Conservation (phyloP, 2,329 filamentous ascomycete species). For the Penicillium sp. region DNA sequence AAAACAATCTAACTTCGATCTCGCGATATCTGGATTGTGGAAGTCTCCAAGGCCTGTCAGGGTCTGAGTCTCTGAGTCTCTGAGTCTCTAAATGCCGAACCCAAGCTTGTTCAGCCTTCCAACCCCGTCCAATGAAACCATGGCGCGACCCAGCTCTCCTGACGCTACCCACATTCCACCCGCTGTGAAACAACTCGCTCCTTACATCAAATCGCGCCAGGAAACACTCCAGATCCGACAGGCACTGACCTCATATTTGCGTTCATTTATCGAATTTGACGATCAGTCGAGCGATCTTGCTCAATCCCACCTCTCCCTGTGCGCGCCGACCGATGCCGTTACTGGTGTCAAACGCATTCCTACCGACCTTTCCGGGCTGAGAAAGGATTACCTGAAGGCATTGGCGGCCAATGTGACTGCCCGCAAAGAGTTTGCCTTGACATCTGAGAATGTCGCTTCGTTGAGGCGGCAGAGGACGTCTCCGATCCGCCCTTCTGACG, state of each 20-base stretch:
- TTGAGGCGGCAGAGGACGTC: slow-evolving; percentile 28
- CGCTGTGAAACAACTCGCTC: slow-evolving; percentile 37
- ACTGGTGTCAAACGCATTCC: slow-evolving; percentile 37
- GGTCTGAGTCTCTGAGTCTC: not conserved
- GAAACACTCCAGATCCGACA: slow-evolving; percentile 43
- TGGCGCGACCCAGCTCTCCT: slow-evolving; percentile 24
- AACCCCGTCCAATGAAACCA: slow-evolving; percentile 21
- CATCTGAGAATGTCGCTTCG: slow-evolving; percentile 34
- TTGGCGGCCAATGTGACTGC: slow-evolving; percentile 45
- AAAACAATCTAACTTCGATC: slow-evolving; percentile 15
- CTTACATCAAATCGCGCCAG: slow-evolving; percentile 41
- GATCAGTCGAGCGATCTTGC: slow-evolving; percentile 24
- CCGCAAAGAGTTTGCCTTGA: slow-evolving; percentile 38
- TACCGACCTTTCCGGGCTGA: slow-evolving; percentile 43
- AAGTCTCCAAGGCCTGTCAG: not conserved
- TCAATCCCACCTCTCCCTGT: slow-evolving; percentile 38
- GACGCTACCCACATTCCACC: slow-evolving; percentile 32
- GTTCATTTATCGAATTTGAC: slow-evolving; percentile 37
- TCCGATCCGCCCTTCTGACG: slow-evolving; percentile 19
- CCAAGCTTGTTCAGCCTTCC: not conserved
- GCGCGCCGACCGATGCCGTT: slow-evolving; percentile 33
- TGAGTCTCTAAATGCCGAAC: not conserved
- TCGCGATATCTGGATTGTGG: not conserved
- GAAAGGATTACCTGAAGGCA: slow-evolving; percentile 48
- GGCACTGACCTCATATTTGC: slow-evolving; percentile 39